Percentiles rank a stretch among this genome's conserved stretches.
Evolutionary conservation across 1,139 yeast genomes (phyloP).

Genomic region (Nakaseomyces kungkrabaensis): DNA sequence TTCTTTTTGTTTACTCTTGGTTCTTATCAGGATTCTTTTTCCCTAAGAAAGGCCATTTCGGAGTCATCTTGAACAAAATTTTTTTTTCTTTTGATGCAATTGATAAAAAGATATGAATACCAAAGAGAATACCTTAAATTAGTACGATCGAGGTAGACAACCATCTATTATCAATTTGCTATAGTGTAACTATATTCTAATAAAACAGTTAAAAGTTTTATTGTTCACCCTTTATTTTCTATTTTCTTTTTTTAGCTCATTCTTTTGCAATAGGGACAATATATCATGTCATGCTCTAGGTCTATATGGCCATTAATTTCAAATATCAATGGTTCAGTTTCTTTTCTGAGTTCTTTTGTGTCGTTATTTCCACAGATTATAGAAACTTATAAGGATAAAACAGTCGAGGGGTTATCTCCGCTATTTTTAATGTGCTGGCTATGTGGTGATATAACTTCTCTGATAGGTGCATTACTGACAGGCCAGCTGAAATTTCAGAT

Average conservation of each 20-base stretch:
- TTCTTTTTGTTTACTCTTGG: background rate
- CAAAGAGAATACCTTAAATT: no score
- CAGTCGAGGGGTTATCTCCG: constrained; percentile 83
- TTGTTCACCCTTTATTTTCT: no score
- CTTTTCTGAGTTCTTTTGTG: constrained; percentile 63
- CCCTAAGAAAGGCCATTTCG: no score
- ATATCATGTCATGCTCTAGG: constrained; percentile 13
- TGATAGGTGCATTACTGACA: constrained; percentile 71
- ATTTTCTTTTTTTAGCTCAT: background rate
- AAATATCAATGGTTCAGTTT: constrained; percentile 37
- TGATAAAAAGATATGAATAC: no score
- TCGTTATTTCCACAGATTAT: constrained; percentile 85
- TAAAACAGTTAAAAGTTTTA: no score
- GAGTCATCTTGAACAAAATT: no score
- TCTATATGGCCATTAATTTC: constrained; percentile 26
- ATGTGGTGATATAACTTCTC: constrained; percentile 72
- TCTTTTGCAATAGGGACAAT: background rate
- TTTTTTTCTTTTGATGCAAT: no score
- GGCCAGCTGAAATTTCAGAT: constrained; percentile 70
- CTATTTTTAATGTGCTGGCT: constrained; percentile 70
- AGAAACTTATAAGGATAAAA: constrained; percentile 61
- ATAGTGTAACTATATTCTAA: no score
- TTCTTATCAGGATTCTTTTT: no score
- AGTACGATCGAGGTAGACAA: no score
- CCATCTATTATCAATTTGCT: no score